Base-by-base conservation (phyloP, 1,139 yeast species). In the Meyerozyma carpophila region DNA sequence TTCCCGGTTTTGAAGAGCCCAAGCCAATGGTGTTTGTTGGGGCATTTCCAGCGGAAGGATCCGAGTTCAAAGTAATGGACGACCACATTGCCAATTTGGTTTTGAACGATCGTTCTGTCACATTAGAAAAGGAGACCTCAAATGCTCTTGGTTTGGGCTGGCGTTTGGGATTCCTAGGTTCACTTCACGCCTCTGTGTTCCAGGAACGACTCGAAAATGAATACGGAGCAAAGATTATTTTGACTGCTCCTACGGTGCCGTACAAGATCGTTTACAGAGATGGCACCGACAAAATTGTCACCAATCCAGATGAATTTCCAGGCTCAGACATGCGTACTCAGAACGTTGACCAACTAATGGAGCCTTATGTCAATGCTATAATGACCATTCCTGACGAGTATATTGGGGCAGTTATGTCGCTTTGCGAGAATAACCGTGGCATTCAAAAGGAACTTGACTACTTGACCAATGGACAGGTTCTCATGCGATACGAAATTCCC, bases 11-110 rank as follows among this genome's bases (percentile, higher is more conserved):
- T 62, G 97, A 91, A 62, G 97, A 89, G 54, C 91, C 95, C 1
- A 91, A 93, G 61, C 97, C 98, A 1, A 93, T 93, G 98, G 98
- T 93, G 6, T 93, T 91, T 62, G 95, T 93, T 38, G 98, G 98
- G 8, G 98, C 98, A 0, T 93, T 90, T 56, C 98, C 98, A 0
- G 94, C 96, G 0, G 96, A 91, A 58, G 96, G 96, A 4, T 78
- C 85, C 1, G 96, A 91, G 54, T 93, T 91, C 61, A 87, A 86
- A 48, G 84, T 81, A 34, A 74, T 93, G 71, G 96, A 93, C 56
- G 98, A 93, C 54, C 87, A 90, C 60, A 82, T 93, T 62, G 87
- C 84, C 52, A 90, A 90, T 56, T 71, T 93, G 50, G 95, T 91
- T 1, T 70, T 93, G 47, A 93, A 93, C 58, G 98, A 93, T 59